phyloP scores from a whole-genome alignment of 78 protist species.

The Polysphondylium violaceum region DNA sequence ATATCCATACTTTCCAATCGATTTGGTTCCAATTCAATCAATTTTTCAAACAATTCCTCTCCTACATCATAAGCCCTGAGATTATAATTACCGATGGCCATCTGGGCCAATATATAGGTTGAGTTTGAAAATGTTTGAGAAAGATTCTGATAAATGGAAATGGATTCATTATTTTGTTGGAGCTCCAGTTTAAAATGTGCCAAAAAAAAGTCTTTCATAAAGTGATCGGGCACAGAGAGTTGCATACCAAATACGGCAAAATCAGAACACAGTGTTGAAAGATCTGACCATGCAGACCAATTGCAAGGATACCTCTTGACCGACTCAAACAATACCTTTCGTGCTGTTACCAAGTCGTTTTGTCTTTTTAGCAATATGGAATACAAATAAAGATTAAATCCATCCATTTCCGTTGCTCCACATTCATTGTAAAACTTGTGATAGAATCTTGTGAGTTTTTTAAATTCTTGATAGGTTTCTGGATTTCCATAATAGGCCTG shows the following conservation, averaged over 20 bases:
- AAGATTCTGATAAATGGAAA: slow-evolving; percentile 58
- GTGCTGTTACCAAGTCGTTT: slow-evolving; percentile 3
- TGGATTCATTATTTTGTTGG: slow-evolving; percentile 71
- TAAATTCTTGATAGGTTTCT: slow-evolving; percentile 1
- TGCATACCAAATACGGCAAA: slow-evolving; percentile 5
- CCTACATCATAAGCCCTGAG: slow-evolving; percentile 76
- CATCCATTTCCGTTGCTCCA: slow-evolving; percentile 24
- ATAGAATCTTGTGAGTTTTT: slow-evolving; percentile 6
- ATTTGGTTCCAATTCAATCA: slow-evolving; percentile 83
- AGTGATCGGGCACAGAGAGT: slow-evolving; percentile 49
- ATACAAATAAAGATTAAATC: slow-evolving; percentile 60
- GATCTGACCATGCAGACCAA: slow-evolving; percentile 84
- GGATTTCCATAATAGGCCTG: neutral
- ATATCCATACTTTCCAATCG: slow-evolving; percentile 91
- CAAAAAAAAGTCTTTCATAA: slow-evolving; percentile 82
- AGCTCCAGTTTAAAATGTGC: slow-evolving; percentile 82
- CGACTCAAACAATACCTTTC: slow-evolving; percentile 32
- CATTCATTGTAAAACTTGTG: neutral
- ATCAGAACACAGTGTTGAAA: slow-evolving; percentile 53
- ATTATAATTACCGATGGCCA: slow-evolving; percentile 87
- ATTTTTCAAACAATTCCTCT: slow-evolving; percentile 76
- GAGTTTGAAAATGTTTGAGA: slow-evolving; percentile 49
- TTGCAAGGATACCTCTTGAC: slow-evolving; percentile 66
- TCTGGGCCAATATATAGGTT: slow-evolving; percentile 77
- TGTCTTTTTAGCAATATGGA: slow-evolving; percentile 22